Evolutionary conservation across 768 basidiomycete genomes (phyloP).

Genomic region (Cystobasidium onofrii): DNA sequence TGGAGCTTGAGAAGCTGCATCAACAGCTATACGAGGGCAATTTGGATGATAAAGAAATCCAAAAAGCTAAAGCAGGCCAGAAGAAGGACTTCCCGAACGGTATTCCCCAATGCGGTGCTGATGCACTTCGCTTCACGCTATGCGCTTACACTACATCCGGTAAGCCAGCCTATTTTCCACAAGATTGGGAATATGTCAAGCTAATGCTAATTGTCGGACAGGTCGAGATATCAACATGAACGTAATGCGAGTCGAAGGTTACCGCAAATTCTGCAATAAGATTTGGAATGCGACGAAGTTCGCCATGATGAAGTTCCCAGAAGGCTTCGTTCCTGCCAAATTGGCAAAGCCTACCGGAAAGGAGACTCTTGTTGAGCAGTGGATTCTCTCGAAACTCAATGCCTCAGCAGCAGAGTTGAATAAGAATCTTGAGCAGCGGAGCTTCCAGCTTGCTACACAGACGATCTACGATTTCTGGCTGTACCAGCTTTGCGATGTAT

Average conservation of each 20-base stretch:
- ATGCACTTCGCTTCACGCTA: constrained; percentile 87
- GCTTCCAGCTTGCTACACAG: constrained; percentile 86
- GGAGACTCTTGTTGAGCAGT: constrained; percentile 84
- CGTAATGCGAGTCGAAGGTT: constrained; percentile 89
- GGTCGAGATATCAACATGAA: constrained; percentile 96
- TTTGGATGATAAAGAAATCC: constrained; percentile 82
- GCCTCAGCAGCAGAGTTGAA: constrained; percentile 69
- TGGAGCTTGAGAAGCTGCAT: constrained; percentile 69
- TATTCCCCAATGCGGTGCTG: constrained; percentile 96
- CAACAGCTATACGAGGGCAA: constrained; percentile 82
- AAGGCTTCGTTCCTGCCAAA: constrained; percentile 65
- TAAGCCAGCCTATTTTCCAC: constrained; percentile 42
- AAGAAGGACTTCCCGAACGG: constrained; percentile 99
- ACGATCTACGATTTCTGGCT: constrained; percentile 89
- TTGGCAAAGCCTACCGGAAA: constrained; percentile 71
- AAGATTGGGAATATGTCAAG: not conserved
- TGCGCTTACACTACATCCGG: constrained; percentile 90
- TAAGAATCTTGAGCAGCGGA: constrained; percentile 62
- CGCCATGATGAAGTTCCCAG: constrained; percentile 93
- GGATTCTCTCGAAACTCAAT: constrained; percentile 93
- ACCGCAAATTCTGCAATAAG: constrained; percentile 99
- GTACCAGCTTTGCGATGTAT: constrained; percentile 98
- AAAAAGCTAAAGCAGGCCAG: constrained; percentile 84
- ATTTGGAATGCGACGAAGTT: constrained; percentile 99
- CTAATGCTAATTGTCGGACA: constrained; percentile 41